Base-by-base conservation (phyloP, 768 basidiomycete genomes). In the Pulveroboletus sp. region DNA sequence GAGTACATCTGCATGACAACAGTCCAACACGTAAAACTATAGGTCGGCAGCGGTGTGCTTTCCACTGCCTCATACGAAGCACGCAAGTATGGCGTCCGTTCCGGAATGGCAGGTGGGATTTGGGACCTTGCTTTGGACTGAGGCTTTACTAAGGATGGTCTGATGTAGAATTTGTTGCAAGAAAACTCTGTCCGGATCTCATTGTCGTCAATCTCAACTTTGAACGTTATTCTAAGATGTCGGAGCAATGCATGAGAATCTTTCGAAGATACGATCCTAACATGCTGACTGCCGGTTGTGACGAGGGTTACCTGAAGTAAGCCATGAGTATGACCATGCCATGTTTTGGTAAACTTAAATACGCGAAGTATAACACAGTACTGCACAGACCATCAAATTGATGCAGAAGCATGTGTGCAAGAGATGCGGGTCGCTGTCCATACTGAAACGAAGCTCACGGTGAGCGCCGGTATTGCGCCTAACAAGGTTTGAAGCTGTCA, bases 401-500 rank as follows among this genome's bases (percentile, higher is more conserved):
- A 76, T 2, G 77, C 86, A 0, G 82, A 81, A 28, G 82, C 84
- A 39, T 94, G 92, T 59, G 89, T 95, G 11, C 69, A 77, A 45
- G 76, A 86, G 54, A 86, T 99, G 71, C 76, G 96, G 21, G 75
- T 74, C 24, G 74, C 73, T 37, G 89, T 97, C 3, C 75, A 83
- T 47, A 73, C 74, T 15, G 88, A 88, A 68, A 97, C 94, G 3
- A 79, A 80, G 46, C 65, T 98, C 43, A 98, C 96, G 3, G 92
- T 89, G 46, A 93, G 90, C 57, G 94, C 93, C 28, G 96, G 96
- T 3, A 93, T 98, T 50, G 93, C 95, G 0, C 89, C 95, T 1
- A 98, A 94, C 69, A 89, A 88, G 77, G 93, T 93, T 61, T 46
- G 79, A 62, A 57, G 45, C 13, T 57, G 33, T 57, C 55, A 45